Evolutionary conservation across 805 yeast species (phyloP), one percentile per base, ranked within the genome.

Genomic region (Starmerella scarabaei): DNA sequence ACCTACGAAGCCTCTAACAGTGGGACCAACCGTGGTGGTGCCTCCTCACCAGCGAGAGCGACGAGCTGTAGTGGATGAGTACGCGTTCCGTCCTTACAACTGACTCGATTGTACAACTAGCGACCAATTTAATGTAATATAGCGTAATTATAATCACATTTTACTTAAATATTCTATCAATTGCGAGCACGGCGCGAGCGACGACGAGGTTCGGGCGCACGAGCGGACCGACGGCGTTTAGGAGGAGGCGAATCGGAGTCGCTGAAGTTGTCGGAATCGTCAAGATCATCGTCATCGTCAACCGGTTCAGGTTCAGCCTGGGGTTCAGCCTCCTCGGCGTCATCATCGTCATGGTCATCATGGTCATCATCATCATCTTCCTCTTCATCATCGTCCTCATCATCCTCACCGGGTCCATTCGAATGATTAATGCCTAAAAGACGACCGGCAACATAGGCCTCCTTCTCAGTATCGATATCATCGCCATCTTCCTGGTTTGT

Each of bases 391-490:
- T 32, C 39, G 18, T 23, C 36, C 8, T 30, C 36, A 16, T 18
- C 37, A 18, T 23, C 40, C 9, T 21, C 11, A 16, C n/a, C 15
- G 20, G 9, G 15, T 5, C 26, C 26, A 7, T 21, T 20, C 7
- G 35, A 7, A 21, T 32, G 35, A 26, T 32, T 32, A 21, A 32
- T 32, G n/a, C 40, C 48, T 15, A 63, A 58, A 35, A 63, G 39
- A 56, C 59, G 52, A 29, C 54, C 55, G 7, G 62, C 66, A 4
- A 63, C 62, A 23, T 58, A 39, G 8, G 59, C 66, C 47, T 62
- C 62, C 37, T 44, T 46, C 44, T 59, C 62, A 29, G 60, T 61
- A 26, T 53, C 58, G 41, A 58, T 56, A 36, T 55, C 59, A 24
- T 50, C 55, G 35, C 56, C 60, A 14, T 47, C 59, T 20, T 49